A percentile compares a stretch with the other conserved stretches of the same genome.
phyloP scores from a whole-genome alignment of 257 asterid genomes.

The Galeopsis tetrahit region DNA sequence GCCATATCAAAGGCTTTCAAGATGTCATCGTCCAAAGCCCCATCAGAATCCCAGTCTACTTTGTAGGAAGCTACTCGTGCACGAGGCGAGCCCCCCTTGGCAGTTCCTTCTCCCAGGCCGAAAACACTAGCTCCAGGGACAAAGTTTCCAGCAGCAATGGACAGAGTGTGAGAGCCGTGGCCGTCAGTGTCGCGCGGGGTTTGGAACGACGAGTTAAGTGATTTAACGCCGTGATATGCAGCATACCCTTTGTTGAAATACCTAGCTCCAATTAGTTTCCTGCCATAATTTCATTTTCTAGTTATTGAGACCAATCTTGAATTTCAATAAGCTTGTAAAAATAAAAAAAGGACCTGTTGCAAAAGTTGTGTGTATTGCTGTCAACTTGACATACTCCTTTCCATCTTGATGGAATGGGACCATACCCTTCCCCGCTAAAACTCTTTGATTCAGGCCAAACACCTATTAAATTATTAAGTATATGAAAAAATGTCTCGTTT shows the following conservation, averaged over 20 bases:
- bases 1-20: constrained; percentile 61
- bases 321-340: neutral
- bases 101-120: constrained; percentile 64
- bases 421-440: constrained; percentile 64
- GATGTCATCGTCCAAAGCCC: constrained; percentile 55
- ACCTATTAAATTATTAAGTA: constrained; percentile 40
- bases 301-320: neutral
- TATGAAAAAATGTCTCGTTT: too few relatives aligned
- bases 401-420: constrained; percentile 83
- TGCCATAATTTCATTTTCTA: constrained; percentile 8
- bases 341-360: constrained; percentile 60
- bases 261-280: constrained; percentile 85
- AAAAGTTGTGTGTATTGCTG: constrained; percentile 27
- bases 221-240: constrained; percentile 13
- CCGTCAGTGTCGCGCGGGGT: constrained; percentile 55
- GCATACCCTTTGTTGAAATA: constrained; percentile 61
- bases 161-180: constrained; percentile 82
- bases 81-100: constrained; percentile 77
- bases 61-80: constrained; percentile 78
- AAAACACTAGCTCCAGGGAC: constrained; percentile 62
- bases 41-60: constrained; percentile 53
- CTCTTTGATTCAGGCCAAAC: constrained; percentile 90
- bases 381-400: constrained; percentile 63
- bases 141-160: constrained; percentile 81
- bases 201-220: neutral